A percentile compares a stretch with the other conserved stretches of the same genome.
phyloP scores from a whole-genome alignment of 805 yeast species.

The Metschnikowia hibisci region DNA sequence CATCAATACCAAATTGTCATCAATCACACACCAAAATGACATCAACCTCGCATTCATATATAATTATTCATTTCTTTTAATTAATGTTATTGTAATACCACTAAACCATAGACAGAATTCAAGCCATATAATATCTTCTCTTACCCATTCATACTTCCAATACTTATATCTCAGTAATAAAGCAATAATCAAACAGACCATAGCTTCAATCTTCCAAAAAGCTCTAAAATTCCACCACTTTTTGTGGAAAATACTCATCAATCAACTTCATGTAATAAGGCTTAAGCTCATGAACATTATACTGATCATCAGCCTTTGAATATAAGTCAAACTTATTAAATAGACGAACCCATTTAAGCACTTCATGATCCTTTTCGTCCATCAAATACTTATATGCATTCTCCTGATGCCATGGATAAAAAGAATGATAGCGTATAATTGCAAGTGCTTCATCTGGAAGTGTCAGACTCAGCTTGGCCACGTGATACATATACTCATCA shows the following conservation, averaged over 20 bases:
- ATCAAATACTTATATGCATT: conserved; percentile 60
- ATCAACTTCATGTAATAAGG: conserved; percentile 60
- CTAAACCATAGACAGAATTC: no score
- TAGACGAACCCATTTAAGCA: conserved; percentile 60
- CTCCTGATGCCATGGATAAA: conserved; percentile 75
- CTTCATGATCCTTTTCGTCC: conserved; percentile 57
- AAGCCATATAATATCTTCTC: no score
- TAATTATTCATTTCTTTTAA: no score
- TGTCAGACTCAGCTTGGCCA: conserved; percentile 60
- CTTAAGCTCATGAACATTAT: conserved; percentile 48
- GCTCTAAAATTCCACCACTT: conserved; percentile 50
- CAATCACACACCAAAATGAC: no score
- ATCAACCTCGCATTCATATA: no score
- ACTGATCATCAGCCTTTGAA: conserved; percentile 51
- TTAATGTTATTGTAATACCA: no score
- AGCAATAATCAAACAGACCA: no score
- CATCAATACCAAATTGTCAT: no score
- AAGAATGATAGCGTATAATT: conserved; percentile 71
- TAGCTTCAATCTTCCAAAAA: no score
- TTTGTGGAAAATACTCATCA: conserved; percentile 62
- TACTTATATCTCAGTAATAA: no score
- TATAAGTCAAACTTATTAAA: conserved; percentile 68
- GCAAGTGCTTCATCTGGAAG: conserved; percentile 66
- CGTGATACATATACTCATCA: conserved; percentile 73
- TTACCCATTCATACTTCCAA: no score